Base-by-base conservation (phyloP, 768 basidiomycete genomes). In the Tricholomella constricta region DNA sequence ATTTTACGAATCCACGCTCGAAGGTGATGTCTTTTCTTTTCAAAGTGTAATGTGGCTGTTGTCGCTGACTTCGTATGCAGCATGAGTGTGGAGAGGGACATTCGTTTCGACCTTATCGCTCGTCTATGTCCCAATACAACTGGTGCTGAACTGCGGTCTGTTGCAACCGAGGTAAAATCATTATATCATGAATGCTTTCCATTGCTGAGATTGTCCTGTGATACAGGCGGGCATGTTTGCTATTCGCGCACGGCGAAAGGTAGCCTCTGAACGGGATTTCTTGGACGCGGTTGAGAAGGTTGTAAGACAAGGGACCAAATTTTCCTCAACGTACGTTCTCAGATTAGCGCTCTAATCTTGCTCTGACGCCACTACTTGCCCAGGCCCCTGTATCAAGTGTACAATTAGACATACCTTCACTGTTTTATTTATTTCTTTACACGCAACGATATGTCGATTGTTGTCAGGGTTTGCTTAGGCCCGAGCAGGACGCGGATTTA, bases 201-300 rank as follows among this genome's bases (percentile, higher is more conserved):
- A 32, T 44, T 35, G 41, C 27, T 20, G 10, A 38, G 23, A 29
- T 10, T 4, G 19, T 29, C 6, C 35, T 29, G 25, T 45, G 27
- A 35, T 35, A n/a, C 57, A 91, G 89, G 97, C 97, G 43, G 97
- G 97, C n/a, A 98, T 99, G 97, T 99, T 96, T 72, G 96, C 97
- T 2, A 99, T 99, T 65, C 89, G 97, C 54, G 91, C 93, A 40
- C 80, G 97, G 62, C 80, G 97, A 71, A 98, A 98, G 71, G 94
- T 98, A 1, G 94, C 95, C 1, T 94, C 94, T 5, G 97, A 99
- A 68, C 88, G 93, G 49, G 97, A 99, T 72, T 99, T 98, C 76
- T 75, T 99, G 67, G 94, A 97, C 59, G 90, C 94, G 10, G 96
- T 99, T 2, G 97, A 99, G 78, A 98, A 98, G 75, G 97, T 99